Base-by-base conservation (phyloP, 2,329 filamentous ascomycete genomes). In the Penicillium sp. region DNA sequence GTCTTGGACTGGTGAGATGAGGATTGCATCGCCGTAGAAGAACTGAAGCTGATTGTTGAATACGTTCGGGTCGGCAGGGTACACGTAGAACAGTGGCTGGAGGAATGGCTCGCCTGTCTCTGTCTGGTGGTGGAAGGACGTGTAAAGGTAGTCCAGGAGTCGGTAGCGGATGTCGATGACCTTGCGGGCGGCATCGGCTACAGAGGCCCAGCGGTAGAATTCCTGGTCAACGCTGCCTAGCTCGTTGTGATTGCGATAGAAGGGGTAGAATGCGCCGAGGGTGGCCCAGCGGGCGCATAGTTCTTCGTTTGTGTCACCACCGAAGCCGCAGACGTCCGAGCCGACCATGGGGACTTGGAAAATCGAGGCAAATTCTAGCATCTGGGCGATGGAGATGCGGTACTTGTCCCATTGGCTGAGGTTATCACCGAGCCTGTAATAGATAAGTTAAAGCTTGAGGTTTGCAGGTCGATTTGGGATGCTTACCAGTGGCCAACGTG, bases 61-160 rank as follows among this genome's bases (percentile, higher is more conserved):
- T 0, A 82, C 82, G 55, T 82, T 79, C 2, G 68, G 48, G 61
- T 87, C 84, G 14, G 75, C 62, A 0, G 84, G 89, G 69, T 92
- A 93, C 27, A 85, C 69, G 77, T 87, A 93, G 75, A 89, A 91
- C 55, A 92, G 73, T 0, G 90, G 90, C 64, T 85, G 86, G 53
- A 91, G 76, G 61, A 86, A 78, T 0, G 90, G 89, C 1, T 80
- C 82, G 33, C 90, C 90, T 44, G 82, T 81, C 19, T 78, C 67
- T 29, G 80, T 82, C 70, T 90, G 84, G 55, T 77, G 74, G 68
- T 86, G 79, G 63, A 91, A 79, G 0, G 86, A 84, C 1, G 90
- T 92, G 78, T 93, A 93, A 58, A 90, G 80, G 75, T 93, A 93
- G 67, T 92, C 90, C 13, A 93, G 79, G n/a, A 93, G 79, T 31